These are phyloP conservation scores for Trametes pubescens DNA, from an alignment of 1,284 basidiomycete species.

Conservation along the genomic window DNA sequence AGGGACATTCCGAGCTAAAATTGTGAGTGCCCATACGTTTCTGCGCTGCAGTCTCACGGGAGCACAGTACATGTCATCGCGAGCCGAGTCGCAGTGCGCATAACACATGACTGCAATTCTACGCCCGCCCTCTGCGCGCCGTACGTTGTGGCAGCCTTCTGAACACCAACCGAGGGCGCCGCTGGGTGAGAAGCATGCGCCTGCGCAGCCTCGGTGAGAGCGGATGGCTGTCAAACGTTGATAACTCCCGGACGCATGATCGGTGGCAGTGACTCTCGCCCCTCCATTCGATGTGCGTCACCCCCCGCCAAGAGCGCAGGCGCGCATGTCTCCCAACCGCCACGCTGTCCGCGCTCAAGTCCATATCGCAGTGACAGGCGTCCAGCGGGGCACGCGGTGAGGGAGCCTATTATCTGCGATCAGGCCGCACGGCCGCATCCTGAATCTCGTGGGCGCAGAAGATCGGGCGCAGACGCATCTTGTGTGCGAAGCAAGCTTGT, in stretches of 20 bases:
- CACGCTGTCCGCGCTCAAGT: conserved; percentile 14
- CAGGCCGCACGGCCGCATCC: not conserved
- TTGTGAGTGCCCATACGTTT: conserved; percentile 12
- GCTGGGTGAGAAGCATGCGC: conserved; percentile 4
- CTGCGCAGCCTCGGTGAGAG: not conserved
- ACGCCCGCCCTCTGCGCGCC: not conserved
- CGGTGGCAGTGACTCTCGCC: conserved; percentile 6
- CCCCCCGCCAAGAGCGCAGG: not conserved
- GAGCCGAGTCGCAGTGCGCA: conserved; percentile 1
- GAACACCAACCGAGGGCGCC: not conserved
- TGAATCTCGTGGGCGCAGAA: conserved; percentile 9
- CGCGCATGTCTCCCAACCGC: conserved; percentile 9
- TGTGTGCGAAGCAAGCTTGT: conserved; percentile 14
- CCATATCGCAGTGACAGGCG: conserved; percentile 6
- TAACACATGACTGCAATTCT: not conserved
- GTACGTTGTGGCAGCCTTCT: not conserved
- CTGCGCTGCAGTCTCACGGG: conserved; percentile 6
- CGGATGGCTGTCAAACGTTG: not conserved
- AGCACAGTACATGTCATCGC: conserved; percentile 1
- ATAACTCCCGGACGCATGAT: not conserved
- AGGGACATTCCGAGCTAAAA: not conserved
- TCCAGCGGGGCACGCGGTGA: not conserved
- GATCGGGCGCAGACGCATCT: conserved; percentile 16
- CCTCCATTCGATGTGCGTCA: not conserved
- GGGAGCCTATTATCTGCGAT: conserved; percentile 1